Evolutionary conservation across 805 yeast species (phyloP).

Genomic region (Yamadazyma takamatsuzukensis): DNA sequence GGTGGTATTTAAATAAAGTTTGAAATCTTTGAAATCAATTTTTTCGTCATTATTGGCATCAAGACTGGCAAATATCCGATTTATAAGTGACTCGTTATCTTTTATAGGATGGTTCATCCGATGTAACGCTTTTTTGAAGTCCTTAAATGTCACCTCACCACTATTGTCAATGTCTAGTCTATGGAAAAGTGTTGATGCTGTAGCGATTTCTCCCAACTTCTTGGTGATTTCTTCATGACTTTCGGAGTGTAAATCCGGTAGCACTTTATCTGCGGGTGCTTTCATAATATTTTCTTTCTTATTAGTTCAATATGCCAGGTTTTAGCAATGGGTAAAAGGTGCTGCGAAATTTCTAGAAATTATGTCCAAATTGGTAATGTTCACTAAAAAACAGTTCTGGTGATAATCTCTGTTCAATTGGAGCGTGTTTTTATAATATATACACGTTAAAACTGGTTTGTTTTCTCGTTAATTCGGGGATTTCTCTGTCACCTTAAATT

Average conservation of each 20-base stretch:
- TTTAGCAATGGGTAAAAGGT: no score
- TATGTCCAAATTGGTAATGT: no score
- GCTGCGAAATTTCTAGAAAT: no score
- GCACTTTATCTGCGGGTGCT: no score
- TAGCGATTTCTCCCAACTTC: neutral
- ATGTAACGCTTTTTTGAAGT: constrained; percentile 45
- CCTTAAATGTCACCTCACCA: constrained; percentile 49
- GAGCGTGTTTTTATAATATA: no score
- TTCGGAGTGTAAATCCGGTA: no score
- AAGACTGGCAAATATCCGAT: constrained; percentile 53
- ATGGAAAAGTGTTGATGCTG: constrained; percentile 32
- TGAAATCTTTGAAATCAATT: constrained; percentile 65
- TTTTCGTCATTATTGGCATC: constrained; percentile 54
- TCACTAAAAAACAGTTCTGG: no score
- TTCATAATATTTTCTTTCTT: constrained; percentile 11
- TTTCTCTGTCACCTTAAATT: no score
- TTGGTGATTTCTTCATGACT: constrained; percentile 4
- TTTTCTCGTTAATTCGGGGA: no score
- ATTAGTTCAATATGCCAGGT: no score
- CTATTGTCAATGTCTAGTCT: constrained; percentile 34
- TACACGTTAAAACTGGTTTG: no score
- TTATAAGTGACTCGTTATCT: constrained; percentile 55
- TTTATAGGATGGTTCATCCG: constrained; percentile 61
- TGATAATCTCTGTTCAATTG: no score
- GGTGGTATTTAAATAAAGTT: constrained; percentile 58